These are phyloP conservation scores for Globisporangium acanthophoron DNA, from an alignment of 352 stramenopile genomes.

Conservation along the genomic window DNA sequence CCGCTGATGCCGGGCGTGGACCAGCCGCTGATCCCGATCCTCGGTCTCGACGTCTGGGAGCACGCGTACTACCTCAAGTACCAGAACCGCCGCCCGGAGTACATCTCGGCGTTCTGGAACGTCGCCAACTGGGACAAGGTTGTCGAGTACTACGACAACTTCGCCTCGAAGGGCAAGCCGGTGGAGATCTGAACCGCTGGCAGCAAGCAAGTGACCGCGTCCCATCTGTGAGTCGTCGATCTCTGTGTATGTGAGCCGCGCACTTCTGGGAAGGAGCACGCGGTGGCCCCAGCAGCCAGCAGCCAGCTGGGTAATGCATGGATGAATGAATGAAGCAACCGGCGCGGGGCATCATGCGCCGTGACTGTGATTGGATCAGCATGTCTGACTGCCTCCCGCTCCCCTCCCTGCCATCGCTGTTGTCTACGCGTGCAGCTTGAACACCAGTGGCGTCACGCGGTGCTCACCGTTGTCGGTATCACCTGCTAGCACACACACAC, in stretches of 20 bases:
- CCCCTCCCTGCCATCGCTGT: background rate
- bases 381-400: background rate
- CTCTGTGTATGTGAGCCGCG: conserved; percentile 1
- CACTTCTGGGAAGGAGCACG: background rate
- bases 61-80: conserved; percentile 97
- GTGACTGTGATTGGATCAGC: background rate
- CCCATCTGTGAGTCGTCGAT: conserved; percentile 16
- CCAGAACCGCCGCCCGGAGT: conserved; percentile 94
- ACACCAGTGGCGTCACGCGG: conserved; percentile 29
- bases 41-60: conserved; percentile 95
- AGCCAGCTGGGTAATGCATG: conserved; percentile 1
- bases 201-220: conserved; percentile 10
- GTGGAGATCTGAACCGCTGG: conserved; percentile 72
- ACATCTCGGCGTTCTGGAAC: conserved; percentile 98
- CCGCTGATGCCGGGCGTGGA: conserved; percentile 79
- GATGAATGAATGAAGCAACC: conserved; percentile 7
- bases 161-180: conserved; percentile 77
- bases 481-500: conserved; percentile 13
- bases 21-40: conserved; percentile 87
- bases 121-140: conserved; percentile 95
- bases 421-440: conserved; percentile 11
- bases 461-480: conserved; percentile 28
- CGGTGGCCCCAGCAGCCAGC: background rate
- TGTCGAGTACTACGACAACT: conserved; percentile 89
- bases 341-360: background rate